Base-by-base conservation (phyloP, 352 stramenopile genomes). In the Globisporangium spiculum region DNA sequence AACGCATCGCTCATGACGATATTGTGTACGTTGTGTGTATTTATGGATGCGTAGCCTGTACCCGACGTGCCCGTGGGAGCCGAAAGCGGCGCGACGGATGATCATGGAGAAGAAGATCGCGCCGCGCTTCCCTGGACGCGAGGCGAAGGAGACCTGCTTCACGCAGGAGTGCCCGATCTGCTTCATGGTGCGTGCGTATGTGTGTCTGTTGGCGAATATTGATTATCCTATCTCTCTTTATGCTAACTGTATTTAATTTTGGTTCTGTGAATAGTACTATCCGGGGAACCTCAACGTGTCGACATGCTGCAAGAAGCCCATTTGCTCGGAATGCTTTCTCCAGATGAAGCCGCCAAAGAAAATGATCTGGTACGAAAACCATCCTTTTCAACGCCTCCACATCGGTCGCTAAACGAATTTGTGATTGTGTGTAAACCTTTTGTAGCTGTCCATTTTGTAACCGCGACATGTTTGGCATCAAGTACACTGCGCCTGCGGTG, bases 381-480 rank as follows among this genome's bases (percentile, higher is more conserved):
- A 18, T 44, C 36, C 10, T 30, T 7, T 16, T 1, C 18, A 56
- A 27, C n/a, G 50, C 50, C 6, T 14, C 3, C 3, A 18, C 26
- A 55, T 7, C 7, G n/a, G 6, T 50, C 44, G 16, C 41, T 50
- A 50, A 50, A 50, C 5, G 9, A 50, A 8, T 10, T 22, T 55
- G 48, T 30, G 3, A 18, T n/a, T 44, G n/a, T n/a, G 0, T 63
- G 6, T 71, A 18, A 67, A 88, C 2, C 12, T 44, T 44, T 18
- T 61, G 16, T 67, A 91, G 83, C 69, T 95, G 87, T 66, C 87
- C 87, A 32, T 95, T 93, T 77, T 95, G 87, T 73, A 93, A 93
- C 54, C 71, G 78, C 9, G 82, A 92, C 24, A 74, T 65, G 7
- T 91, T 95, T 61, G 70, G 64, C 20, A 65, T 91, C 54, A 76